These are phyloP conservation scores for Pyrenula aspistea DNA, from an alignment of 495 filamentous ascomycete species.

Conservation along the genomic window DNA sequence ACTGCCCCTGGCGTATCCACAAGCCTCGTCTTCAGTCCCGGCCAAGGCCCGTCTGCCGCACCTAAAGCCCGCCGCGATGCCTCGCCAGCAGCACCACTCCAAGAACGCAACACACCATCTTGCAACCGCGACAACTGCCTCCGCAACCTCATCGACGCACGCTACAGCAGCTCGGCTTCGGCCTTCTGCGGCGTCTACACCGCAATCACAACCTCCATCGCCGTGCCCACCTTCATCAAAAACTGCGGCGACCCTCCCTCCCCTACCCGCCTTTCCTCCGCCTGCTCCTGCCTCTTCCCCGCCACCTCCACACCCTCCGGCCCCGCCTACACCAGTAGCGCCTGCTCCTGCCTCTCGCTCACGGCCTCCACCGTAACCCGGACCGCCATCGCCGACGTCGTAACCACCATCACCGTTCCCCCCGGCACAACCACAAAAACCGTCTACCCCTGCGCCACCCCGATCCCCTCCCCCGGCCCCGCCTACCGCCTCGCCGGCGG, in stretches of 20 bases:
- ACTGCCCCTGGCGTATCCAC: slow-evolving; percentile 1
- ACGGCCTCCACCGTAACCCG: neutral
- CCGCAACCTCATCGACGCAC: neutral
- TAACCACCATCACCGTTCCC: slow-evolving; percentile 1
- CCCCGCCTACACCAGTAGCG: neutral
- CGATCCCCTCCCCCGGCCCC: slow-evolving; percentile 3
- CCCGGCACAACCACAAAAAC: neutral
- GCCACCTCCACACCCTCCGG: neutral
- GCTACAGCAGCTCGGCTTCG: neutral
- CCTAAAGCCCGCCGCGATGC: slow-evolving; percentile 2
- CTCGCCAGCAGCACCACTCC: neutral
- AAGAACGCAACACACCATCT: neutral
- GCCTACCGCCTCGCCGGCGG: slow-evolving; percentile 2
- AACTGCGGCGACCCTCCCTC: neutral
- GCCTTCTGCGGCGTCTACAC: neutral
- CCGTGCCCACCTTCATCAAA: neutral
- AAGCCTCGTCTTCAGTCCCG: slow-evolving; percentile 4
- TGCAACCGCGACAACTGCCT: neutral
- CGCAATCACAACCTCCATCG: neutral
- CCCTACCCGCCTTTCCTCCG: neutral
- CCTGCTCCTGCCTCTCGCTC: neutral
- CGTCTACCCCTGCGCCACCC: slow-evolving; percentile 8
- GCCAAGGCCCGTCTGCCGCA: slow-evolving; percentile 5
- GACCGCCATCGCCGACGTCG: slow-evolving; percentile 1
- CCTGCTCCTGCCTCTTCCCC: neutral